A percentile compares a stretch with the other conserved stretches of the same genome.
These are phyloP conservation scores for Boletus huronensis DNA, from an alignment of 768 basidiomycete species.

Conservation along the genomic window DNA sequence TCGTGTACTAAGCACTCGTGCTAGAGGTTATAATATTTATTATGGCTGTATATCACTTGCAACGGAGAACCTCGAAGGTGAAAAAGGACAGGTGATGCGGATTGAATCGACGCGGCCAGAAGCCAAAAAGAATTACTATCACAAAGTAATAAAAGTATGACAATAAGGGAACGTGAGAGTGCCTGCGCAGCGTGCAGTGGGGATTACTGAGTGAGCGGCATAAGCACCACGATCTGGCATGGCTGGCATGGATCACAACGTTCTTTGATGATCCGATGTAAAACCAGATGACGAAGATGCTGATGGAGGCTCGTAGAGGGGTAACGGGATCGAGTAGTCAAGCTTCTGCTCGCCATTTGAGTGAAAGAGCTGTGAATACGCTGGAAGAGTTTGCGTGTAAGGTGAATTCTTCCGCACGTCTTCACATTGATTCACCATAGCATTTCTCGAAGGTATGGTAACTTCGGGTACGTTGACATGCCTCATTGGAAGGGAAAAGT, in stretches of 20 bases:
- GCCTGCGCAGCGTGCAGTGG: neutral
- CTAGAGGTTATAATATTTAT: neutral
- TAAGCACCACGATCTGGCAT: neutral
- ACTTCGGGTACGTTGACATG: conserved; percentile 44
- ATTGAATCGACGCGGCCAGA: conserved; percentile 8
- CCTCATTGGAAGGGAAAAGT: conserved; percentile 46
- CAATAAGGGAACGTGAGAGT: neutral
- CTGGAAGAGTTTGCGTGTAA: conserved; percentile 46
- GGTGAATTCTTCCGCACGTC: conserved; percentile 15
- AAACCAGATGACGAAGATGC: conserved; percentile 2
- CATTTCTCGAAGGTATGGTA: neutral
- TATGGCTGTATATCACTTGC: neutral
- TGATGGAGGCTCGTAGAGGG: conserved; percentile 52
- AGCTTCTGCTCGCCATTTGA: conserved; percentile 69
- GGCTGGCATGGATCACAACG: neutral
- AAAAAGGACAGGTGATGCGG: conserved; percentile 9
- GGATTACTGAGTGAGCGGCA: neutral
- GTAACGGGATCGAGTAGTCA: conserved; percentile 61
- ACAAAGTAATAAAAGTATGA: neutral
- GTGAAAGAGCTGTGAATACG: conserved; percentile 78
- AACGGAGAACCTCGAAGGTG: neutral
- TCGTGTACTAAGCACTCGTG: neutral
- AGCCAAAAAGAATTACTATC: neutral
- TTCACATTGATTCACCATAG: conserved; percentile 1
- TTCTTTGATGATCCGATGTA: conserved; percentile 5